These are phyloP conservation scores for Calonectria pauciramosa DNA, from an alignment of 2,329 filamentous ascomycete genomes.

Conservation along the genomic window DNA sequence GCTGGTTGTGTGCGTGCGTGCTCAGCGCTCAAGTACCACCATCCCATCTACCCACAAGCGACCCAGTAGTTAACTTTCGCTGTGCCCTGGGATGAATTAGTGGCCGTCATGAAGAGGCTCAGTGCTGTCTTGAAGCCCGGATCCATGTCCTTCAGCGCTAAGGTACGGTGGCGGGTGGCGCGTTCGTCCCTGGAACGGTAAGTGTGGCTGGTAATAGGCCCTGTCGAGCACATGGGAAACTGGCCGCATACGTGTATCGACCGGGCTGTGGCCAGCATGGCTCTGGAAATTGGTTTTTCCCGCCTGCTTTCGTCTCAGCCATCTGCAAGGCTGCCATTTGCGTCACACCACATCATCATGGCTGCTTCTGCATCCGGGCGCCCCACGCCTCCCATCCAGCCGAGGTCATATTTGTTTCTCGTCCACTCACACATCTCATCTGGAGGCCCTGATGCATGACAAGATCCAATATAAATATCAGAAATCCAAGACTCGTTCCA, in stretches of 20 bases:
- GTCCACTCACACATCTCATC: not conserved
- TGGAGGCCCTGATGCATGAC: not conserved
- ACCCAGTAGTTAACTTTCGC: constrained; percentile 5
- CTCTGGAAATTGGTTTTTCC: not conserved
- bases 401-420: not conserved
- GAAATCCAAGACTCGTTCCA: not conserved
- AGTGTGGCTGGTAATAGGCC: constrained; percentile 24
- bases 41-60: not conserved
- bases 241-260: constrained; percentile 19
- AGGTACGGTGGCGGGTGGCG: constrained; percentile 12
- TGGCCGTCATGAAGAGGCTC: constrained; percentile 43
- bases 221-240: not conserved
- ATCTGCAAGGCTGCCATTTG: constrained; percentile 20
- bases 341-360: constrained; percentile 20
- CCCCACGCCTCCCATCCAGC: not conserved
- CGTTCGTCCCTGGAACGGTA: constrained; percentile 4
- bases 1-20: not conserved
- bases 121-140: constrained; percentile 1
- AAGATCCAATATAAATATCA: not conserved
- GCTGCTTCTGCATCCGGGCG: constrained; percentile 2
- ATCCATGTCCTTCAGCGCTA: constrained; percentile 6
- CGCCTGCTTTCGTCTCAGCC: constrained; percentile 18
- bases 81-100: constrained; percentile 38
- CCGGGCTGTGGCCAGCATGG: not conserved
- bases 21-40: constrained; percentile 2